Percentiles rank a stretch among this genome's conserved stretches.
Evolutionary conservation across 495 filamentous ascomycete genomes (phyloP).

Genomic region (Parmelia sp.): DNA sequence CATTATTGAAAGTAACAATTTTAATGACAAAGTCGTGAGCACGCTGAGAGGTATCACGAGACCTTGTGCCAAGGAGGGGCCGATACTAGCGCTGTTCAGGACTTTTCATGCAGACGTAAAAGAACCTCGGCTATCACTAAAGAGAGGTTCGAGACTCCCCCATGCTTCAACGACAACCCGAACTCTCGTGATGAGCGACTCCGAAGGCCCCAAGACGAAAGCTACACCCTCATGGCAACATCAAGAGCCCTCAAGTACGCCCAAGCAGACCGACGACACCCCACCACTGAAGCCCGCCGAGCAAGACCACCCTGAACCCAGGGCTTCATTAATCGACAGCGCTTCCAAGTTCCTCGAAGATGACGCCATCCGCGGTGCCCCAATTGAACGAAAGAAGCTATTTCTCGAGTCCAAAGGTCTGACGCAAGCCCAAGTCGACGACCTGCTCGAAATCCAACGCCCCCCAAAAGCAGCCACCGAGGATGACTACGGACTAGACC

Average conservation of each 20-base stretch:
- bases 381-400: constrained; percentile 63
- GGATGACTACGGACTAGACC: constrained; percentile 12
- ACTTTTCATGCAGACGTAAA: no score
- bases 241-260: constrained; percentile 1
- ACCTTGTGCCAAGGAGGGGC: no score
- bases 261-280: constrained; percentile 30
- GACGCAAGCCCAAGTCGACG: constrained; percentile 57
- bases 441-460: constrained; percentile 41
- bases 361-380: constrained; percentile 62
- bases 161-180: not conserved
- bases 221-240: constrained; percentile 23
- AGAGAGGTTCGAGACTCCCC: no score
- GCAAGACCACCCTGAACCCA: constrained; percentile 26
- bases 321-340: constrained; percentile 55
- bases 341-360: constrained; percentile 76
- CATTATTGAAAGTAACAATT: no score
- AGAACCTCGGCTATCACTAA: no score
- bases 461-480: constrained; percentile 27
- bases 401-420: constrained; percentile 81
- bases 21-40: no score
- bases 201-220: constrained; percentile 11
- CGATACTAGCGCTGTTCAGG: no score
- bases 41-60: no score
- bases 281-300: constrained; percentile 26
- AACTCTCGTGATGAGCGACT: constrained; percentile 14